These are phyloP conservation scores for Emergomyces pasteurianus DNA, from an alignment of 2,329 filamentous ascomycete genomes.

Conservation along the genomic window DNA sequence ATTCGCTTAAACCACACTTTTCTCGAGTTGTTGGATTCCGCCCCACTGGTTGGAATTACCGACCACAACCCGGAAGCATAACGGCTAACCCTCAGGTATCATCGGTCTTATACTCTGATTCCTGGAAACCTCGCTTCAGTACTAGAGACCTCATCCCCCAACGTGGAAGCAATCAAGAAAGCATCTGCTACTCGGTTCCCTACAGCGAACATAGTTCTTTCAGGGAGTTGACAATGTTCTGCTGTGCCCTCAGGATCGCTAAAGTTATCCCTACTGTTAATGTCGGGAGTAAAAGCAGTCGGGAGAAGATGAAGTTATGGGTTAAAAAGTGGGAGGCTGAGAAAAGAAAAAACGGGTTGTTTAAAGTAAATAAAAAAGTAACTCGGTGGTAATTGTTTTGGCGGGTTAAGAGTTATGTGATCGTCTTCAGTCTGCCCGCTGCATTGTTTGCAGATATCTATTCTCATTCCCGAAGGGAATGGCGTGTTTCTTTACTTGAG, in stretches of 20 bases:
- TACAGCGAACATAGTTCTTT: conserved; percentile 96
- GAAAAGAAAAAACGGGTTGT: conserved; percentile 51
- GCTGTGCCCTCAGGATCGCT: conserved; percentile 75
- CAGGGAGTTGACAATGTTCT: conserved; percentile 84
- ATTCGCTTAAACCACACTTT: conserved; percentile 68
- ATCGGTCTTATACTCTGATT: conserved; percentile 52
- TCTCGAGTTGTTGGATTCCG: conserved; percentile 79
- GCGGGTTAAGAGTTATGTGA: too few species aligned
- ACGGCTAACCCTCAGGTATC: conserved; percentile 52
- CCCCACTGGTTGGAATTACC: conserved; percentile 89
- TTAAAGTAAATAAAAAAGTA: conserved; percentile 27
- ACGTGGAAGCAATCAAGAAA: conserved; percentile 68
- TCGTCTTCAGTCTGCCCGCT: too few species aligned
- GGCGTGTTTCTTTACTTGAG: too few species aligned
- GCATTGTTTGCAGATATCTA: too few species aligned
- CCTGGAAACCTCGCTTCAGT: conserved; percentile 65
- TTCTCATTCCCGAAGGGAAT: too few species aligned
- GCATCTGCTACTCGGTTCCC: conserved; percentile 83
- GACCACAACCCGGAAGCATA: conserved; percentile 53
- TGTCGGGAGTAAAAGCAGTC: conserved; percentile 50
- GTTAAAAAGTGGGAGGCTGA: conserved; percentile 52
- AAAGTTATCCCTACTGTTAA: conserved; percentile 92
- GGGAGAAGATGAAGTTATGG: conserved; percentile 56
- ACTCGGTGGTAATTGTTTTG: conserved; percentile 16
- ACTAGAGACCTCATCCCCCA: conserved; percentile 65